These are phyloP conservation scores for Alopecurus myosuroides DNA, from an alignment of 176 grass and related monocot genomes.

Conservation along the genomic window DNA sequence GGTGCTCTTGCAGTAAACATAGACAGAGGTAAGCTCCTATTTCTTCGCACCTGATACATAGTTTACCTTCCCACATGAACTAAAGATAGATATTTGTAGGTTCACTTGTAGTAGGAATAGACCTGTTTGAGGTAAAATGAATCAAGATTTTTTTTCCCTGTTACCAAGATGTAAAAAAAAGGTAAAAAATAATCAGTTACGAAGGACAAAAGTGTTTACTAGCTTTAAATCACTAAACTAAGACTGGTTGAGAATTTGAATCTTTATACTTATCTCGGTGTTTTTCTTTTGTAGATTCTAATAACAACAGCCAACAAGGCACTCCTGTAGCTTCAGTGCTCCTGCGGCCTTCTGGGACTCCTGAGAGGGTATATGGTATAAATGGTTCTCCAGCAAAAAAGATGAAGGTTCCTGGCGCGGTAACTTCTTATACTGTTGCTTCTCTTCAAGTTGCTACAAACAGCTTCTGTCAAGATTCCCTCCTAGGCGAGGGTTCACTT, in stretches of 20 bases:
- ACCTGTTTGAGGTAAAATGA: background rate
- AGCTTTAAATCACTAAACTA: background rate
- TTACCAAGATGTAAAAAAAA: background rate
- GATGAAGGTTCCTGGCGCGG: conserved; percentile 56
- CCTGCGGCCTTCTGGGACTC: conserved; percentile 41
- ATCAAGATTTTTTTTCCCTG: background rate
- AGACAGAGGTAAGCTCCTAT: conserved; percentile 56
- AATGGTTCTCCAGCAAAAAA: conserved; percentile 46
- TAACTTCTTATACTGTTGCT: conserved; percentile 75
- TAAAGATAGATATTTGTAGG: background rate
- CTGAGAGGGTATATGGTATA: conserved; percentile 54
- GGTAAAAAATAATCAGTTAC: background rate
- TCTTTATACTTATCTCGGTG: background rate
- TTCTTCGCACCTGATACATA: background rate
- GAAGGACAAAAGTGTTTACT: background rate
- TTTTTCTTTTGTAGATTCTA: conserved; percentile 44
- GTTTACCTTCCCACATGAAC: background rate
- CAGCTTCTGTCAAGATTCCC: conserved; percentile 91
- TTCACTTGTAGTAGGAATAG: background rate
- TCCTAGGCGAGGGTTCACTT: conserved; percentile 90
- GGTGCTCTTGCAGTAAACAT: conserved; percentile 38
- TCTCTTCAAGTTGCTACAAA: conserved; percentile 93
- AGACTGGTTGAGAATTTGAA: background rate
- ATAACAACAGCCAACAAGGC: conserved; percentile 37
- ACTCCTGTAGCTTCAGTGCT: conserved; percentile 38